Base-by-base conservation (phyloP, 176 grass and related monocot genomes). In the Ensete ventricosum region DNA sequence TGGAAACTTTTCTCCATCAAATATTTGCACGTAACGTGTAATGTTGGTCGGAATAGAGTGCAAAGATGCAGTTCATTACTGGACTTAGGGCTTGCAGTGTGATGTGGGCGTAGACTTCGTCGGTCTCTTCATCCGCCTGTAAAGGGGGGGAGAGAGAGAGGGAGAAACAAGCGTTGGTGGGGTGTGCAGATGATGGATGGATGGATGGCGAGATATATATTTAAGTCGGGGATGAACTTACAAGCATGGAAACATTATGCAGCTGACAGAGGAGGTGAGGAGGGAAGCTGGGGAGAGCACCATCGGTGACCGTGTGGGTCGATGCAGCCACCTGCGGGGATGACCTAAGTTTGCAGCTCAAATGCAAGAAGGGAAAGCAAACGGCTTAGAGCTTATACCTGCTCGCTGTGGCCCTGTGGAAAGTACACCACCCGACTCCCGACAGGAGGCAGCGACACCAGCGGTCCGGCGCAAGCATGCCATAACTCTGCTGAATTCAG, bases 91-190 rank as follows among this genome's bases (percentile, higher is more conserved):
- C 43, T 64, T 76, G 74, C 58, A 76, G 58, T 14, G 74, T 76
- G 55, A 75, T 75, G 55, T 75, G 73, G 10, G 73, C 54, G 49
- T 75, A 75, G 8, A 75, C 73, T 75, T 76, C 74, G 9, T 76
- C 74, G 12, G 57, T 76, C 49, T 76, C 74, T 50, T 50, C 74
- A 52, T 76, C 74, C 7, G 74, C 55, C 74, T 76, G 74, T 29
- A 23, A 23, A 23, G 22, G 22, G 0, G 22, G 22, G 22, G 22
- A 13, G 21, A 48, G 24, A 25, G 24, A 1, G 24, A 25, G 24
- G 1, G 24, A 25, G 24, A 25, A 25, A 43, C 4, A 6, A 43
- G 34, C 34, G 34, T 6, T 43, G 4, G 34, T 5, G 34, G 34
- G 34, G 34, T 6, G 34, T 43, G 34, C 34, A 43, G 4, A 43